phyloP scores from a whole-genome alignment of 805 yeast genomes.

The Lachancea sp. region DNA sequence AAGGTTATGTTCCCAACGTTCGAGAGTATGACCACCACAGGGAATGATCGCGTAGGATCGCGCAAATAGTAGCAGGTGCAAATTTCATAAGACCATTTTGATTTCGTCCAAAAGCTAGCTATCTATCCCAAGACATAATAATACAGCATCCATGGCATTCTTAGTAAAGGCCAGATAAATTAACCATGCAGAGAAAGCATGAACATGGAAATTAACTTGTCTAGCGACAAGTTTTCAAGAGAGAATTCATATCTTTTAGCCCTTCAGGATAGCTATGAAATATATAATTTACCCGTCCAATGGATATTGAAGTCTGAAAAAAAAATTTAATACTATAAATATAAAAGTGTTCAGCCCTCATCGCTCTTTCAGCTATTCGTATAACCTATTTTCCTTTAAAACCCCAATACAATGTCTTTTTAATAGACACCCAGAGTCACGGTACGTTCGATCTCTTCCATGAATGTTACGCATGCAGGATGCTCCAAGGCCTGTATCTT shows the following conservation, averaged over 20 bases:
- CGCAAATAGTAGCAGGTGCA: too few species aligned
- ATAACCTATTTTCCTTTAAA: slow-evolving; percentile 1
- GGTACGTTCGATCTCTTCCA: slow-evolving; percentile 29
- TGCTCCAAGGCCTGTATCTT: slow-evolving; percentile 30
- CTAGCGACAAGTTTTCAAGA: neutral
- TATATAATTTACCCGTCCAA: neutral
- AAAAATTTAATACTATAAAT: neutral
- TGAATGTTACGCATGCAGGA: slow-evolving; percentile 13
- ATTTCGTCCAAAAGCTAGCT: too few species aligned
- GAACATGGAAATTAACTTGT: too few species aligned
- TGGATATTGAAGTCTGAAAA: too few species aligned
- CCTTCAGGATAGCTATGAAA: too few species aligned
- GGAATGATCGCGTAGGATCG: neutral
- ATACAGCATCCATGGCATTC: too few species aligned
- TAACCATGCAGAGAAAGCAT: too few species aligned
- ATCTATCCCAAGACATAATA: too few species aligned
- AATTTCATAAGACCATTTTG: too few species aligned
- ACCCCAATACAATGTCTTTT: slow-evolving; percentile 36
- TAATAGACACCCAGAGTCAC: slow-evolving; percentile 70
- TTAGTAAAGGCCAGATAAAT: too few species aligned
- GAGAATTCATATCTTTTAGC: too few species aligned
- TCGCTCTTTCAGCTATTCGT: neutral
- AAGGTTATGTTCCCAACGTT: slow-evolving; percentile 49
- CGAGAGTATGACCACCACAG: slow-evolving; percentile 48
- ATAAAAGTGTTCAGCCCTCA: neutral